Evolutionary conservation across 345 rosid species (phyloP), one percentile per base, ranked within the genome.

Genomic region (Arabidopsis suecica): DNA sequence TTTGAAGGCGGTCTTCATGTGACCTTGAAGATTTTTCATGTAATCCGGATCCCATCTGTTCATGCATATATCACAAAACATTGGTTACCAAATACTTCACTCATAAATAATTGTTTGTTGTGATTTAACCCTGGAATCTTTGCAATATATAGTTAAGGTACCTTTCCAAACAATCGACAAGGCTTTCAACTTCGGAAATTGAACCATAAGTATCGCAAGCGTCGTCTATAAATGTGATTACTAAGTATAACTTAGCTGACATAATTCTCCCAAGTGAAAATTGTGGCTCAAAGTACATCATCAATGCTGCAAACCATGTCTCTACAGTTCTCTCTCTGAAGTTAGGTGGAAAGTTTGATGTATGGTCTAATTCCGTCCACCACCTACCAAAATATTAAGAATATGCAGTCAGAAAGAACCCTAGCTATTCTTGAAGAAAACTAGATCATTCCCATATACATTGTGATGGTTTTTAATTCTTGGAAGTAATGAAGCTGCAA

Each of bases 221-320:
- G 2, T 72, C 76, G 7, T 72, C 69, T 44, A 72, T 1, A 72
- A 38, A 47, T 2, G 68, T 61, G 9, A 61, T 3, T 5, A 9
- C 2, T 61, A 50, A 6, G 37, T 13, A 61, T 5, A 72, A 61
- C 61, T 72, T 72, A 61, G 76, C 61, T 12, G 55, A 51, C 61
- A 50, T 61, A 30, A 72, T 51, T 62, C 77, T 73, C 16, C 62
- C 77, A 53, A 51, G 55, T 41, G 70, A 73, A 63, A 53, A 49
- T 2, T 72, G 76, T 28, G 61, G 76, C 61, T 61, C 61, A 2
- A 61, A 60, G 11, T 60, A 33, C 14, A 48, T 45, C 40, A 37
- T 6, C 40, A 61, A 3, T 6, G 13, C 68, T 4, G n/a, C 8
- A 1, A 71, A 62, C 68, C 61, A 72, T 12, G 2, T 5, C 45